Evolutionary conservation across 1,139 yeast genomes (phyloP).

Genomic region (Saccharomyces hybrid): DNA sequence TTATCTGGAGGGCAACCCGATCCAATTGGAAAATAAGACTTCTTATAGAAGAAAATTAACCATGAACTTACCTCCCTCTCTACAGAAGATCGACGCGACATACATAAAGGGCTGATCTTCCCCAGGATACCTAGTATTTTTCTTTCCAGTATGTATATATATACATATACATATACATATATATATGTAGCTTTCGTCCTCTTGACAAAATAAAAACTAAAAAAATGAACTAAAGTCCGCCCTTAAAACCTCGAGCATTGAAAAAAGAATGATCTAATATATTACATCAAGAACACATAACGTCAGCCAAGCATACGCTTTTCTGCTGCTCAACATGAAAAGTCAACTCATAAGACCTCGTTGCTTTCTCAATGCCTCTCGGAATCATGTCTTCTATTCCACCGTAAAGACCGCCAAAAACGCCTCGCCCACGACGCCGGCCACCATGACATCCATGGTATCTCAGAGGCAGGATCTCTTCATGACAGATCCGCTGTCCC

Average conservation of each 20-base stretch:
- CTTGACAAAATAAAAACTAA: too few species aligned
- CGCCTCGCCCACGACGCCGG: too few species aligned
- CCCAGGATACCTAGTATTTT: background rate
- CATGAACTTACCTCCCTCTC: constrained; percentile 55
- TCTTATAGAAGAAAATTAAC: constrained; percentile 79
- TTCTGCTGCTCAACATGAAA: background rate
- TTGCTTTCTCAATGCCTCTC: background rate
- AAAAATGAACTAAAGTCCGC: background rate
- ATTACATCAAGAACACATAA: background rate
- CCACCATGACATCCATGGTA: too few species aligned
- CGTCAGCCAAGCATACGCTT: background rate
- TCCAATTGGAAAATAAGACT: constrained; percentile 64
- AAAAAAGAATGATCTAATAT: background rate
- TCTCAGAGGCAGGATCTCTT: too few species aligned
- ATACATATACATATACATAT: background rate
- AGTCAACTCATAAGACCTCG: background rate
- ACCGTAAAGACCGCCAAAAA: constrained; percentile 6
- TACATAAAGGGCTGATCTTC: constrained; percentile 38
- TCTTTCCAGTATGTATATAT: background rate
- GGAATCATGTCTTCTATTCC: background rate
- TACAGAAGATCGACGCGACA: constrained; percentile 87
- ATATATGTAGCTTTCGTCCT: constrained; percentile 1
- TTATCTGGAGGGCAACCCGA: constrained; percentile 88
- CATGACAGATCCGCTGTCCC: too few species aligned
- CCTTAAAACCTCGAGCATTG: background rate